Conservation (phyloP, 2,329 filamentous ascomycete genomes). For the Aspergillus tubingensis region DNA sequence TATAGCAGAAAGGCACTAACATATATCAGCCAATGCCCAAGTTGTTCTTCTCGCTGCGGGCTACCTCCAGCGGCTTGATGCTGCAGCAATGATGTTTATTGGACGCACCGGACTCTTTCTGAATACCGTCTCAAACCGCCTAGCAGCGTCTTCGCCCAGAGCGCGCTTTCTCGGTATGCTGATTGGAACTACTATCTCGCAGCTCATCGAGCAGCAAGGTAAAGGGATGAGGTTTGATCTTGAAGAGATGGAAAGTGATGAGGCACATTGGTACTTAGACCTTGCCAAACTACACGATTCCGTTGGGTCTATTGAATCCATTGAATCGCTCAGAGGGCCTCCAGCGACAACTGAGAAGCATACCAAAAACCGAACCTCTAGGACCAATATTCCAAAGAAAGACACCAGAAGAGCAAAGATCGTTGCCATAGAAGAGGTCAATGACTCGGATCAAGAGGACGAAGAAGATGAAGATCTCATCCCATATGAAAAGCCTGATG, state of each 20-base stretch:
- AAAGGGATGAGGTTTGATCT: conserved; percentile 80
- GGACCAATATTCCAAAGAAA: background rate
- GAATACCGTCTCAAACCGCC: conserved; percentile 78
- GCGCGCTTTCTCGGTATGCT: conserved; percentile 85
- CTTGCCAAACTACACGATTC: conserved; percentile 65
- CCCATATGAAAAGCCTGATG: conserved; percentile 82
- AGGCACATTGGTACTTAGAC: conserved; percentile 73
- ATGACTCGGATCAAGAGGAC: conserved; percentile 55
- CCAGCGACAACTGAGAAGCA: conserved; percentile 11
- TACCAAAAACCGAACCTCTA: conserved; percentile 13
- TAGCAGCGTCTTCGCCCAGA: conserved; percentile 72
- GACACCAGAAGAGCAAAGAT: conserved; percentile 41
- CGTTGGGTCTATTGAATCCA: conserved; percentile 58
- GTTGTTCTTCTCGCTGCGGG: conserved; percentile 75
- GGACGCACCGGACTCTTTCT: conserved; percentile 74
- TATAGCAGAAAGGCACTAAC: conserved; percentile 20
- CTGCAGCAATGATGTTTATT: conserved; percentile 67
- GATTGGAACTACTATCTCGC: conserved; percentile 72
- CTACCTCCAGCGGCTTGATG: conserved; percentile 68
- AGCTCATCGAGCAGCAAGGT: conserved; percentile 65
- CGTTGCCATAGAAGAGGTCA: conserved; percentile 64
- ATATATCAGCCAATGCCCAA: conserved; percentile 71
- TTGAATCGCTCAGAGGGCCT: conserved; percentile 40
- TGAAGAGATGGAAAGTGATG: conserved; percentile 72
- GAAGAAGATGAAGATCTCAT: conserved; percentile 68